Base-by-base conservation (phyloP, 805 yeast genomes). In the Naumovozyma dairenensis region DNA sequence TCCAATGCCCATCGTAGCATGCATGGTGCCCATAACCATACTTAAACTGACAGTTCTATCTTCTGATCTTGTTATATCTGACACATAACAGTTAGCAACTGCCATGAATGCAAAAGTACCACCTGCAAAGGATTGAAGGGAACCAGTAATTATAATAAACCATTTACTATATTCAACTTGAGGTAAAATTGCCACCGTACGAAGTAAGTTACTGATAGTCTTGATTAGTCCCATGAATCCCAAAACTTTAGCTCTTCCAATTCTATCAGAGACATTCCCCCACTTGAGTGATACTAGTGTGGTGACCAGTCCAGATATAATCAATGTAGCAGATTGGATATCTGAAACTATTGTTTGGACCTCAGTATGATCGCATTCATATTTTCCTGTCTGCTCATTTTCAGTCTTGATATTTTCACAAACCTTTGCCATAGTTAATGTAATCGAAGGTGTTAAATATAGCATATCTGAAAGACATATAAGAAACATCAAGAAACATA, bases 21-120 rank as follows among this genome's bases (percentile, higher is more conserved):
- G 77, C 32, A 80, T 55, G 13, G 71, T 56, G 8, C 87, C 82
- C 50, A 70, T 62, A 17, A 71, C 59, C 19, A 73, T 58, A 9
- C 87, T 83, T 43, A 82, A 60, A 15, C 69, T 63, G 34, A 70
- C 66, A 16, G 74, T 68, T 40, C 94, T 60, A 35, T 71, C 65
- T 21, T 63, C 66, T 1, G 82, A 69, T 15, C 75, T 78, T 5
- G 76, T 77, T 25, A 83, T 74, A 58, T 85, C 95, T 4, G 84
- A 65, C 13, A 81, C 66, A 49, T 83, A 85, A 39, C 87, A 72
- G 49, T 77, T 77, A 9, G 74, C 60, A 20, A 80, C 58, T 7
- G 79, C 72, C 32, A 80, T 47, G 21, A 77, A 46, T 5, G 77
- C 66, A 38, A 73, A 55, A 6, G 69, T 32, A 0, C 85, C 80